Conservation (phyloP, 345 rosid species). For the Zanthoxylum bungeanum region DNA sequence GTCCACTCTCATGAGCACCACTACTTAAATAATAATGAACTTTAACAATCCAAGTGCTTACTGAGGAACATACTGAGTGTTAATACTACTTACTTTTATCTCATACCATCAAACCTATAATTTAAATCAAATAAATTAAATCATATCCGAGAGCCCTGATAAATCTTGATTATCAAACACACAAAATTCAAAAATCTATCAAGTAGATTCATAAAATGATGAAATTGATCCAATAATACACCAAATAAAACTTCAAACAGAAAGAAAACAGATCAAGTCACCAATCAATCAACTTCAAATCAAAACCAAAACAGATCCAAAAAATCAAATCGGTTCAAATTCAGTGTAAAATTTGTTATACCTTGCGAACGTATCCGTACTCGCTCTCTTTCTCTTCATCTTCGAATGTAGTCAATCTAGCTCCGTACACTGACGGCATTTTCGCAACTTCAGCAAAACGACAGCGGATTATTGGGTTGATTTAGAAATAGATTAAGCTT, state of each 20-base stretch:
- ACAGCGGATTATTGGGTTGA: neutral
- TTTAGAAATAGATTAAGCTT: neutral
- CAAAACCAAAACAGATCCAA: neutral
- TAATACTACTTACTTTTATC: neutral
- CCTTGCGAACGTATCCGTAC: constrained; percentile 99
- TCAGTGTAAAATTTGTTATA: too few relatives aligned
- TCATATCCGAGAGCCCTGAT: neutral
- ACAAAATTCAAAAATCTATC: neutral
- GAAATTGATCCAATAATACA: too few relatives aligned
- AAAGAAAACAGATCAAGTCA: neutral
- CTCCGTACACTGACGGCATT: constrained; percentile 89
- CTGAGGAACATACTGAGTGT: neutral
- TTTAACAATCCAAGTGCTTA: neutral
- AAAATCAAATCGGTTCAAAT: neutral
- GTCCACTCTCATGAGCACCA: neutral
- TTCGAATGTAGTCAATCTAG: constrained; percentile 86
- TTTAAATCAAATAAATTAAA: neutral
- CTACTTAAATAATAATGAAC: too few relatives aligned
- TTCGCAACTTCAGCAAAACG: constrained; percentile 8
- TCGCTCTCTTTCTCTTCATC: constrained; percentile 98
- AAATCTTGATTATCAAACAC: neutral
- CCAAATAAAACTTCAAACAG: neutral
- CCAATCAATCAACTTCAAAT: neutral
- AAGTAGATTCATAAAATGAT: neutral
- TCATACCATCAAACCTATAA: neutral